Conservation (phyloP, 2,329 filamentous ascomycete genomes). For the Phialocephala sp. region DNA sequence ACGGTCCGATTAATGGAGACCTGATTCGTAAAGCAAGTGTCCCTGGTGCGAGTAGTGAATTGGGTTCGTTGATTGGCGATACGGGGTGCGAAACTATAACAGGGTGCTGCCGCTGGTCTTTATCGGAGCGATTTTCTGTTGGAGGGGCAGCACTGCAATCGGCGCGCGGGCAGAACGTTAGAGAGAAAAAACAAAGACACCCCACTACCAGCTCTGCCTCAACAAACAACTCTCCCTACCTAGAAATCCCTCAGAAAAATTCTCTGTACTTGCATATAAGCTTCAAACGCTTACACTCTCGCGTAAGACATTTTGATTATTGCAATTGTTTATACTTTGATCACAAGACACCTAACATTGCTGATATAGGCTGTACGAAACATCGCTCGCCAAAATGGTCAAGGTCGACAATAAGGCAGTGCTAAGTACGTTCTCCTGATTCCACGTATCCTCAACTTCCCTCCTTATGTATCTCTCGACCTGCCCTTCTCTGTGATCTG, state of each 20-base stretch:
- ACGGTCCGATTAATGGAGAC: constrained; percentile 3
- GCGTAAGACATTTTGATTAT: constrained; percentile 20
- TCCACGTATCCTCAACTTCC: constrained; percentile 40
- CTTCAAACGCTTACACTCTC: constrained; percentile 11
- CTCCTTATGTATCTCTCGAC: constrained; percentile 15
- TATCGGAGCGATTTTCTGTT: constrained; percentile 24
- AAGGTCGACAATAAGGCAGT: constrained; percentile 73
- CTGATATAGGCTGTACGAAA: constrained; percentile 34
- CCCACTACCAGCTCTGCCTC: constrained; percentile 29
- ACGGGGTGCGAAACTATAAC: background rate
- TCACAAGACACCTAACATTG: constrained; percentile 21
- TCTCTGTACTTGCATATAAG: constrained; percentile 13
- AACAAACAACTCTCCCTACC: constrained; percentile 13
- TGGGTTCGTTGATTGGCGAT: constrained; percentile 20
- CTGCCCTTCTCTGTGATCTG: constrained; percentile 8
- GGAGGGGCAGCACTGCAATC: constrained; percentile 3
- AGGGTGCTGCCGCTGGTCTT: constrained; percentile 1
- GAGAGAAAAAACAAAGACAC: constrained; percentile 28
- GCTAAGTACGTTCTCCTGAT: constrained; percentile 57
- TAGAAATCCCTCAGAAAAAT: constrained; percentile 25
- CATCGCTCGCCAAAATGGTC: constrained; percentile 56
- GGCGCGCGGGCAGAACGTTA: constrained; percentile 9
- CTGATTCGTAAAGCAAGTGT: background rate
- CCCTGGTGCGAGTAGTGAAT: background rate
- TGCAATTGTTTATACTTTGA: constrained; percentile 4